A percentile compares a stretch with the other conserved stretches of the same genome.
Evolutionary conservation across 2,329 filamentous ascomycete species (phyloP).

Genomic region (Penicillium palitans): DNA sequence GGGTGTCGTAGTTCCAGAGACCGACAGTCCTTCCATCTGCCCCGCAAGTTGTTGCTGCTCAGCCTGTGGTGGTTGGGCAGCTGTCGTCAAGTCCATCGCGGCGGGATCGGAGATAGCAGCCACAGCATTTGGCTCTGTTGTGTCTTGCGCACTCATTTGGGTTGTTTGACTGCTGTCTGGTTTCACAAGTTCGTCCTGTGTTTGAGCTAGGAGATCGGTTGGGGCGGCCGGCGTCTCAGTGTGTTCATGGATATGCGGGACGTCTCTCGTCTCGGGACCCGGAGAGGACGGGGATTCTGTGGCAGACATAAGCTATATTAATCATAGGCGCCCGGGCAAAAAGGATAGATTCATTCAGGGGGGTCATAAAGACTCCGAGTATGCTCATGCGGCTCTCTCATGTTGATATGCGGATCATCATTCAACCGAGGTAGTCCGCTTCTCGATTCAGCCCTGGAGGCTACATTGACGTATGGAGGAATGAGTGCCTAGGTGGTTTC

Average conservation of each 20-base stretch:
- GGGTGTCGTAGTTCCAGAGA: conserved; percentile 27
- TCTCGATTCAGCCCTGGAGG: background rate
- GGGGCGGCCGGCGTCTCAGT: conserved; percentile 26
- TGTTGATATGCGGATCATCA: conserved; percentile 37
- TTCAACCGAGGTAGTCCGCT: conserved; percentile 31
- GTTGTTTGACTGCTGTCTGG: conserved; percentile 11
- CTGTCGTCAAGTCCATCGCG: conserved; percentile 6
- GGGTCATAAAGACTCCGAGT: conserved; percentile 6
- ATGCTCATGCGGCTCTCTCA: conserved; percentile 29
- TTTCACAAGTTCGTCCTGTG: conserved; percentile 22
- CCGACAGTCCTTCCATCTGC: conserved; percentile 34
- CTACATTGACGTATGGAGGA: conserved; percentile 1
- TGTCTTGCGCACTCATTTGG: conserved; percentile 18
- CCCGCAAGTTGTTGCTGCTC: conserved; percentile 29
- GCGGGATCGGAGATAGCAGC: conserved; percentile 1
- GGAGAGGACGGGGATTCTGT: conserved; percentile 29
- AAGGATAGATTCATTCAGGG: conserved; percentile 11
- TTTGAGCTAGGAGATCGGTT: conserved; percentile 19
- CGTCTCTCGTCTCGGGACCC: conserved; percentile 27
- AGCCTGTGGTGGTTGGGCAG: conserved; percentile 14
- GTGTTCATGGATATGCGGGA: conserved; percentile 26
- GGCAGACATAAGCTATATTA: conserved; percentile 46
- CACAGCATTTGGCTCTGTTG: conserved; percentile 1
- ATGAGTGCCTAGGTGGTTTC: background rate
- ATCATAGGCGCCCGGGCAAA: conserved; percentile 37